Conservation (phyloP, 257 asterid genomes). For the Solanum bulbocastanum region DNA sequence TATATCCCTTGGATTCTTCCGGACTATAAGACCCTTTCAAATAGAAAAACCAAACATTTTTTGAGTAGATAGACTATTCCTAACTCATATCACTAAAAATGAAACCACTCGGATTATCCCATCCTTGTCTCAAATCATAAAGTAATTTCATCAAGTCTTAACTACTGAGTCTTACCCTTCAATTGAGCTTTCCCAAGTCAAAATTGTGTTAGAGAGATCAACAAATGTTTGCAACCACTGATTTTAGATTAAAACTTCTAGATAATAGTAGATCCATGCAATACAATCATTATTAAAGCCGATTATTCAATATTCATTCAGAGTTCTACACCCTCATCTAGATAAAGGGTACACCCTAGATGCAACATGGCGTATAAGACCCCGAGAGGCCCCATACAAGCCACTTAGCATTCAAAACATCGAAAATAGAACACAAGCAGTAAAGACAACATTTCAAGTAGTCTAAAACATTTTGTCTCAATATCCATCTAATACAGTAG, state of each 20-base stretch:
- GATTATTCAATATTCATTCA: not conserved
- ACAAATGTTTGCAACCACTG: not conserved
- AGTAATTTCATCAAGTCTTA: not conserved
- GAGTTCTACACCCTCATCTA: not conserved
- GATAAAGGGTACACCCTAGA: not conserved
- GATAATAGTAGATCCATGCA: not conserved
- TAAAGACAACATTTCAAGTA: no score
- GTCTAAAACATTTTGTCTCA: no score
- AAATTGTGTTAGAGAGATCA: not conserved
- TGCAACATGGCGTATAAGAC: no score
- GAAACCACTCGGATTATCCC: not conserved
- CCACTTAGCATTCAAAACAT: no score
- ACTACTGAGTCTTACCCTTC: not conserved
- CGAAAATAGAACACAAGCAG: no score
- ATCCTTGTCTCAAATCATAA: not conserved
- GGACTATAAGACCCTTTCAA: not conserved
- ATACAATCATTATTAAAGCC: not conserved
- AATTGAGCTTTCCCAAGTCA: not conserved
- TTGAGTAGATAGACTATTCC: not conserved
- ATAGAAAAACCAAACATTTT: not conserved
- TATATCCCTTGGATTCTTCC: not conserved
- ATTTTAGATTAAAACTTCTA: not conserved
- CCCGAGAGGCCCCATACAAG: no score
- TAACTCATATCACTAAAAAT: not conserved
- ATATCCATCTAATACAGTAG: no score